These are phyloP conservation scores for Chrysosphaeria jannelii DNA, from an alignment of 2,329 filamentous ascomycete species.

Conservation along the genomic window DNA sequence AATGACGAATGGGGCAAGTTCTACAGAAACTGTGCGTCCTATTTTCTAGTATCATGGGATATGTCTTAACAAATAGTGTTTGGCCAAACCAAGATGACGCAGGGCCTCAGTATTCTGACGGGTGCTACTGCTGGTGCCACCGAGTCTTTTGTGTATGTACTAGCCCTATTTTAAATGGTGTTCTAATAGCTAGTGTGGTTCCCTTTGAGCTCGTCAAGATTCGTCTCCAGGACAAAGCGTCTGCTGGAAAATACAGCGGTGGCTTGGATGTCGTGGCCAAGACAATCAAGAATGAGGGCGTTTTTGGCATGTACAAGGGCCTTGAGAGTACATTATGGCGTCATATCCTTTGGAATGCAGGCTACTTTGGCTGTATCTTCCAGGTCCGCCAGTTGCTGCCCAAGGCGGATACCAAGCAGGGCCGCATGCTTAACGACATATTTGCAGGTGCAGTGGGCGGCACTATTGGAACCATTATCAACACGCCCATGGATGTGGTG, in stretches of 20 bases:
- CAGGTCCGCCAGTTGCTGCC: conserved; percentile 73
- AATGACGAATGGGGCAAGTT: conserved; percentile 96
- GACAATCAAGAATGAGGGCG: conserved; percentile 18
- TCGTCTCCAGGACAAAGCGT: conserved; percentile 80
- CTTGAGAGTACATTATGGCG: conserved; percentile 93
- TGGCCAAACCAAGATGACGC: conserved; percentile 62
- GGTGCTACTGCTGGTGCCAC: conserved; percentile 87
- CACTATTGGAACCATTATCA: conserved; percentile 64
- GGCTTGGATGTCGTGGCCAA: conserved; percentile 54
- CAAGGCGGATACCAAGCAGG: conserved; percentile 45
- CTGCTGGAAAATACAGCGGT: conserved; percentile 62
- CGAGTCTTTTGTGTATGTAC: conserved; percentile 38
- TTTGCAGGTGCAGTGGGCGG: conserved; percentile 65
- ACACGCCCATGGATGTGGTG: conserved; percentile 85
- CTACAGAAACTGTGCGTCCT: conserved; percentile 32
- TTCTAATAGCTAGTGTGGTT: conserved; percentile 26
- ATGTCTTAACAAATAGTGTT: conserved; percentile 20
- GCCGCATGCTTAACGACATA: conserved; percentile 65
- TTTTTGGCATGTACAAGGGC: conserved; percentile 79
- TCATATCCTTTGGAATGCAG: conserved; percentile 64
- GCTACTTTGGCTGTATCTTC: conserved; percentile 97
- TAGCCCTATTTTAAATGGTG: too few species aligned
- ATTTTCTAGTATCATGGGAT: too few species aligned
- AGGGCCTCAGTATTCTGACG: conserved; percentile 71
- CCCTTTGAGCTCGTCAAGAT: conserved; percentile 98